A percentile compares a stretch with the other conserved stretches of the same genome.
phyloP scores from a whole-genome alignment of 768 basidiomycete species.

The Obba rivulosa region DNA sequence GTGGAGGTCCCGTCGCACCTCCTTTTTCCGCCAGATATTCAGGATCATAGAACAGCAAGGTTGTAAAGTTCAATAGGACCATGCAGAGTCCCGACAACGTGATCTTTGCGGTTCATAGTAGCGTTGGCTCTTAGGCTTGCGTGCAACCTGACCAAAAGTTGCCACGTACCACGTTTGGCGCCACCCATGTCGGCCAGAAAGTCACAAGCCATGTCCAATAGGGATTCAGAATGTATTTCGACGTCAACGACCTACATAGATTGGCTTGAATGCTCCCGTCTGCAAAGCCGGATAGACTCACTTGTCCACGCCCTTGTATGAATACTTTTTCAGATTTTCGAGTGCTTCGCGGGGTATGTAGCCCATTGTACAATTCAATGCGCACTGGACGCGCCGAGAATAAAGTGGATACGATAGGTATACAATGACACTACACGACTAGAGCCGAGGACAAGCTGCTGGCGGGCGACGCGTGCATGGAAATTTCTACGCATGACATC shows the following conservation, averaged over 20 bases:
- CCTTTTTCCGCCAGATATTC: slow-evolving; percentile 64
- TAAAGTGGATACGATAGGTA: not conserved
- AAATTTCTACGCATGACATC: not conserved
- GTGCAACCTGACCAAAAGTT: not conserved
- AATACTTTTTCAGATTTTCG: slow-evolving; percentile 69
- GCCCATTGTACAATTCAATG: slow-evolving; percentile 36
- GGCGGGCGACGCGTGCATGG: not conserved
- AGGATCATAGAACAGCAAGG: slow-evolving; percentile 82
- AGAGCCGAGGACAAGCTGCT: not conserved
- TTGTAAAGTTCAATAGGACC: slow-evolving; percentile 79
- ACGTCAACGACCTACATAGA: slow-evolving; percentile 59
- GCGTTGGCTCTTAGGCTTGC: slow-evolving; percentile 1
- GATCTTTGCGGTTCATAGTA: slow-evolving; percentile 49
- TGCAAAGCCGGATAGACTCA: slow-evolving; percentile 27
- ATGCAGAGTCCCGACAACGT: slow-evolving; percentile 81
- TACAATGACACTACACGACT: not conserved
- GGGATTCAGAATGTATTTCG: slow-evolving; percentile 70
- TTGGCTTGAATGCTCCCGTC: not conserved
- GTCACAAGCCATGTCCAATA: slow-evolving; percentile 93
- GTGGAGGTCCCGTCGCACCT: slow-evolving; percentile 56
- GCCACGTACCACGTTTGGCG: slow-evolving; percentile 78
- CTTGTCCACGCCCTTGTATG: slow-evolving; percentile 82
- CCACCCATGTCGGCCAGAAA: slow-evolving; percentile 77
- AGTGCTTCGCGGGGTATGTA: slow-evolving; percentile 66
- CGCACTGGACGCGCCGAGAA: not conserved